phyloP scores from a whole-genome alignment of 345 rosid genomes.

The Noccaea caerulescens region DNA sequence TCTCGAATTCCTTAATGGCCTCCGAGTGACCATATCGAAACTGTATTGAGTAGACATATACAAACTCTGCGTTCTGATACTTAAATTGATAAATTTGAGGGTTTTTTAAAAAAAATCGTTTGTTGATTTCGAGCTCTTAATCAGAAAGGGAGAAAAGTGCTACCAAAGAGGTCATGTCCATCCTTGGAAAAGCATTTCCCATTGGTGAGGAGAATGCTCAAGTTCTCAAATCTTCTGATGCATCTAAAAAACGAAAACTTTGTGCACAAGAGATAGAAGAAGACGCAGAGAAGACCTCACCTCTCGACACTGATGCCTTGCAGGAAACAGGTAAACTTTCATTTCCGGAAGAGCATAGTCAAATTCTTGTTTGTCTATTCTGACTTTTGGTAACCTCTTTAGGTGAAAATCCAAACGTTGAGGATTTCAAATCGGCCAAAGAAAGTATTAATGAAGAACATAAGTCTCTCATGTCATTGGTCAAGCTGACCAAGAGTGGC shows the following conservation, averaged over 20 bases:
- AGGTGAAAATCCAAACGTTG: constrained; percentile 46
- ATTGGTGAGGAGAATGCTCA: constrained; percentile 33
- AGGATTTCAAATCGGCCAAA: constrained; percentile 33
- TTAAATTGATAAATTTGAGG: neutral
- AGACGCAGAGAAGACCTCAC: constrained; percentile 12
- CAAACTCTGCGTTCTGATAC: neutral
- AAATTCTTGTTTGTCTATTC: constrained; percentile 16
- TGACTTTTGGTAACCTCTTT: constrained; percentile 7
- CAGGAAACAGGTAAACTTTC: constrained; percentile 50
- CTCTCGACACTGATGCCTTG: constrained; percentile 23
- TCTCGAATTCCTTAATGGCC: constrained; percentile 1
- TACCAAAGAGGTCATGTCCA: constrained; percentile 79
- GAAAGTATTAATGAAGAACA: constrained; percentile 41
- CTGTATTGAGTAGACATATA: constrained; percentile 5
- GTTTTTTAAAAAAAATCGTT: constrained; percentile 2
- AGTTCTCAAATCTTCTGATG: constrained; percentile 41
- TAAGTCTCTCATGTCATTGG: constrained; percentile 65
- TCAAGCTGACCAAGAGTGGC: constrained; percentile 85
- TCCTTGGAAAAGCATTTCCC: constrained; percentile 73
- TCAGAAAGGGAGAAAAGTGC: constrained; percentile 96
- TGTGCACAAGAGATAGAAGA: constrained; percentile 42
- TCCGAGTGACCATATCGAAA: constrained; percentile 13
- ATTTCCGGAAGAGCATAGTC: constrained; percentile 23
- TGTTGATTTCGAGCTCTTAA: constrained; percentile 12
- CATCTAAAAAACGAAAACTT: constrained; percentile 61